Conservation (phyloP, 2,329 filamentous ascomycete genomes). For the Phialophora macrospora region DNA sequence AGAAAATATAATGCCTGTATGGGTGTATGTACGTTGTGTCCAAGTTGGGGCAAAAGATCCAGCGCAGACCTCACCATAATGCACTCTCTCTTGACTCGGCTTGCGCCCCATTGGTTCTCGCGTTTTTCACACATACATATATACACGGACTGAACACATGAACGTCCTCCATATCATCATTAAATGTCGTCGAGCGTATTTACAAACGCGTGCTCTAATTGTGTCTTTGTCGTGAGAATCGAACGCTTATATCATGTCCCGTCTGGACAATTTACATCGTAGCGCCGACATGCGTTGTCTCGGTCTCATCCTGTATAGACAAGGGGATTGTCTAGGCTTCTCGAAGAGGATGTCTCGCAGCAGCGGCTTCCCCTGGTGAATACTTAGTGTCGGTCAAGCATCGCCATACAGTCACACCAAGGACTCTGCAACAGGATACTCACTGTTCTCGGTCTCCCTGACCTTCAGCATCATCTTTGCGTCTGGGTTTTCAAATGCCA, state of each 20-base stretch:
- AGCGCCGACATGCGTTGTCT: not conserved
- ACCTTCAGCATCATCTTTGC: constrained; percentile 28
- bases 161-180: not conserved
- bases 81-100: not conserved
- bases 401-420: not conserved
- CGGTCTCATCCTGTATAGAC: not conserved
- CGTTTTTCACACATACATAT: not conserved
- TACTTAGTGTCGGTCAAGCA: constrained; percentile 4
- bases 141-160: not conserved
- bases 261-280: not conserved
- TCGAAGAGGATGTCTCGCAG: constrained; percentile 23
- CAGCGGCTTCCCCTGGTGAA: constrained; percentile 20
- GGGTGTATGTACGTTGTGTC: not conserved
- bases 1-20: not conserved
- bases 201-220: not conserved
- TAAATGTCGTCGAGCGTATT: not conserved
- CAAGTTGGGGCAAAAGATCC: not conserved
- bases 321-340: constrained; percentile 5
- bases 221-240: not conserved
- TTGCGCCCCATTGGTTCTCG: not conserved
- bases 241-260: not conserved
- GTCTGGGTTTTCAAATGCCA: constrained; percentile 20
- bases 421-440: constrained; percentile 11
- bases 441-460: constrained; percentile 24
- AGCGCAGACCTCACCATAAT: not conserved